A percentile compares a stretch with the other conserved stretches of the same genome.
These are phyloP conservation scores for Punica granatum DNA, from an alignment of 345 rosid genomes.

Conservation along the genomic window DNA sequence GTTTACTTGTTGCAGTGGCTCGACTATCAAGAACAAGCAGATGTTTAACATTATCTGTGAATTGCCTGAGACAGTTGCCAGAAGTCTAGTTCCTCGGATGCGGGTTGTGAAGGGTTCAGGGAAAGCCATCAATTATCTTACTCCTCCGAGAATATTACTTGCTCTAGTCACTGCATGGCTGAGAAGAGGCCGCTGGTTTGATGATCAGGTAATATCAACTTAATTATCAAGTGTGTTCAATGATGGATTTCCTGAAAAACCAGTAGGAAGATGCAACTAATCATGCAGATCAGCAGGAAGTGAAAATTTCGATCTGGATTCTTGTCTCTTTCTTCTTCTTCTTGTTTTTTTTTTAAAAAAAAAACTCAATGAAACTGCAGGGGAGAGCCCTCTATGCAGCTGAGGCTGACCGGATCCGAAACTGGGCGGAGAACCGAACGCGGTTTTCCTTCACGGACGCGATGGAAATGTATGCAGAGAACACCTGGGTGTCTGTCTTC, in stretches of 20 bases:
- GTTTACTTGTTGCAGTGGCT: slow-evolving; percentile 48
- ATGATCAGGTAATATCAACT: slow-evolving; percentile 58
- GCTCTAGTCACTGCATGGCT: slow-evolving; percentile 91
- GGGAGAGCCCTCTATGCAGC: slow-evolving; percentile 90
- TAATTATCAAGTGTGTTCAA: neutral
- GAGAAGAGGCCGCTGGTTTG: slow-evolving; percentile 91
- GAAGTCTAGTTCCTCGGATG: slow-evolving; percentile 87
- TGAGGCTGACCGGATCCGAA: slow-evolving; percentile 75
- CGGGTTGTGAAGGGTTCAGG: slow-evolving; percentile 78
- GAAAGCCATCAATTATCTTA: slow-evolving; percentile 66
- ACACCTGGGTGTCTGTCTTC: slow-evolving; percentile 86
- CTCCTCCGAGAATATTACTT: slow-evolving; percentile 90
- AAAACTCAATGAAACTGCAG: slow-evolving; percentile 21
- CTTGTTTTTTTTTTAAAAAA: no score
- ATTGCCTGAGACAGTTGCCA: slow-evolving; percentile 94
- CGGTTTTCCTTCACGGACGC: slow-evolving; percentile 81
- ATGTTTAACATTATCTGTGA: slow-evolving; percentile 93
- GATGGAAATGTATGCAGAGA: slow-evolving; percentile 89
- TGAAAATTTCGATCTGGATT: neutral
- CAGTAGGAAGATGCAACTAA: neutral
- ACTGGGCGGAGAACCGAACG: slow-evolving; percentile 90
- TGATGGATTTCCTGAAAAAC: neutral
- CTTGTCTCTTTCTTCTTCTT: neutral
- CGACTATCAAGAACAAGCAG: slow-evolving; percentile 64
- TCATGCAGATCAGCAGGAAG: neutral